Base-by-base conservation (phyloP, 805 yeast species). In the Zygosaccharomyces pseudorouxii region DNA sequence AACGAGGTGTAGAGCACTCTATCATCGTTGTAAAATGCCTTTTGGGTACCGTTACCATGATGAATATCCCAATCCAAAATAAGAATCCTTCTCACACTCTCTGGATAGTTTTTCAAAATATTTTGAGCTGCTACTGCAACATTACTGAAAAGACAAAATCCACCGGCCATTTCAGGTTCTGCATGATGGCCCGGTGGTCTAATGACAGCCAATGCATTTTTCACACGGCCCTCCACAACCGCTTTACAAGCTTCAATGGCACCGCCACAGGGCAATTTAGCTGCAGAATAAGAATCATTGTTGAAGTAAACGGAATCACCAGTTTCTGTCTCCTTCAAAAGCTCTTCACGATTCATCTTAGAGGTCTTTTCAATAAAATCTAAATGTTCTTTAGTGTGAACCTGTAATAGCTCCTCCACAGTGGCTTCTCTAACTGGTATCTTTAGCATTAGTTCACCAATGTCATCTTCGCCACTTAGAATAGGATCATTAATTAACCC, bases 181-280 rank as follows among this genome's bases (percentile, higher is more conserved):
- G 99, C 98, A 64, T 93, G 99, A 71, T 93, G 99, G 5, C 99
- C 99, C 0, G 99, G 99, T 1, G 99, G 99, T 55, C 99, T 80
- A 12, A 93, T 96, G 6, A 93, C 87, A 0, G 99, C 99, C 43
- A 93, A 63, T 0, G 97, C 83, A 64, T 93, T 93, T 62, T 89
- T 89, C 27, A 92, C 98, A 48, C 77, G 72, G 2, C 96, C 95
- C 64, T 90, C 97, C 8, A 93, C 86, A 18, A 93, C 98, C 0
- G 98, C 96, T 55, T 81, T 80, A 66, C 98, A 90, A 1, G 97
- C 96, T 67, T 93, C 98, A 44, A 93, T 93, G 27, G 96, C 84
- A 31, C 99, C 98, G 48, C 99, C 99, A 64, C 97, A 92, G 35
- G 96, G 84, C 36, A 95, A 74, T 64, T 85, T 86, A 2, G 98